A percentile compares a stretch with the other conserved stretches of the same genome.
Evolutionary conservation across 208 protist genomes (phyloP).

Genomic region (Endotrypanum monterogeii): DNA sequence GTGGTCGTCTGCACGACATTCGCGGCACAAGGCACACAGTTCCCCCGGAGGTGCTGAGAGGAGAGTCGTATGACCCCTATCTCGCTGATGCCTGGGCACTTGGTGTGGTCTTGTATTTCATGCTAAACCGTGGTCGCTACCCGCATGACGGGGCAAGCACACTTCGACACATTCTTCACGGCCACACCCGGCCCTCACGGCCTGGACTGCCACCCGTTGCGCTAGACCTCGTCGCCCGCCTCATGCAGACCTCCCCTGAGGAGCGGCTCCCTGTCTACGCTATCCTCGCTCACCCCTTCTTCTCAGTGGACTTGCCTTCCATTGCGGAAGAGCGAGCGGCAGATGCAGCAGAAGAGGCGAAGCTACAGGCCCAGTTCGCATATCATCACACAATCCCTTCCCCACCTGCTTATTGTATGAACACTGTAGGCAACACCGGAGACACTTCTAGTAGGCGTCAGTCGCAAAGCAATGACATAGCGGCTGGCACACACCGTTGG

Average conservation of each 20-base stretch:
- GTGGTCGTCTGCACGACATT: conserved; percentile 51
- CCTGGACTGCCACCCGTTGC: conserved; percentile 45
- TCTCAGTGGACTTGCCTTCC: conserved; percentile 20
- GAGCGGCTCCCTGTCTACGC: conserved; percentile 66
- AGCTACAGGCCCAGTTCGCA: not conserved
- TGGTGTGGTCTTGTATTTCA: conserved; percentile 86
- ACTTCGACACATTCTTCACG: conserved; percentile 77
- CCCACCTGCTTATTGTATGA: not conserved
- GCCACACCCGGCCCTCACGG: conserved; percentile 55
- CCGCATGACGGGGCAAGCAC: conserved; percentile 90
- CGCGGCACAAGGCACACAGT: conserved; percentile 85
- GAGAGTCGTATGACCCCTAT: conserved; percentile 74
- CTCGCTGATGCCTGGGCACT: conserved; percentile 82
- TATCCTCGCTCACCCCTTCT: conserved; percentile 74
- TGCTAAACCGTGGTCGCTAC: conserved; percentile 85
- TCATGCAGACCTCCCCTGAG: conserved; percentile 61
- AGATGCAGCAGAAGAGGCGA: conserved; percentile 10
- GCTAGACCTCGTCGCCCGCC: conserved; percentile 52
- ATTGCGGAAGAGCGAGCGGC: conserved; percentile 19
- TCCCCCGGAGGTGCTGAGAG: conserved; percentile 79
- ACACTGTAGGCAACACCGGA: not conserved
- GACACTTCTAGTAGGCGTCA: not conserved
- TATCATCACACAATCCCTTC: not conserved
- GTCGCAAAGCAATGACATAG: not conserved
- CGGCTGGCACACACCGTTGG: not conserved